Evolutionary conservation across 768 basidiomycete species (phyloP).

Genomic region (Boletus pseudopeckii): DNA sequence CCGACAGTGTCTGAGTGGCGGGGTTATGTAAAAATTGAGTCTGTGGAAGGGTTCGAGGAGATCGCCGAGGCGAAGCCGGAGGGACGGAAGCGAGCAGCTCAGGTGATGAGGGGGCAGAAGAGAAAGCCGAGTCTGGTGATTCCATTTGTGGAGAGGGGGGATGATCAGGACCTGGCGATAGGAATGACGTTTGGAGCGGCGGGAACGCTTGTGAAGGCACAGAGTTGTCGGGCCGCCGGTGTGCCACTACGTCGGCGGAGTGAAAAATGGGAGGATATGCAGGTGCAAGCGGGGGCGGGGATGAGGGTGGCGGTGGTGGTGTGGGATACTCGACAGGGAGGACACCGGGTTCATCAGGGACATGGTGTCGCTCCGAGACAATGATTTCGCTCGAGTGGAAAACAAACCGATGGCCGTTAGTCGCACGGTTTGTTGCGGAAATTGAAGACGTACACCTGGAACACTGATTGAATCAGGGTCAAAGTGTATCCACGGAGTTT

Average conservation of each 20-base stretch:
- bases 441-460: conserved; percentile 70
- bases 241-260: conserved; percentile 27
- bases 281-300: conserved; percentile 30
- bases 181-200: conserved; percentile 17
- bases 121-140: conserved; percentile 19
- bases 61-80: conserved; percentile 23
- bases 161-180: conserved; percentile 17
- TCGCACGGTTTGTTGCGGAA: conserved; percentile 61
- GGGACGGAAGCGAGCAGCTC: conserved; percentile 16
- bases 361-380: conserved; percentile 61
- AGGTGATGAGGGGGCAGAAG: conserved; percentile 26
- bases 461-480: conserved; percentile 42
- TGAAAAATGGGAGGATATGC: conserved; percentile 25
- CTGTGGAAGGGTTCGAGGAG: conserved; percentile 18
- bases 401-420: conserved; percentile 84
- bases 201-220: conserved; percentile 22
- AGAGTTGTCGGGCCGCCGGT: conserved; percentile 6
- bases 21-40: conserved; percentile 10
- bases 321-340: conserved; percentile 40
- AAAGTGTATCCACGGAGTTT: conserved; percentile 3
- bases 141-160: conserved; percentile 23
- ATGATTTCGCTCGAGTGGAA: conserved; percentile 73
- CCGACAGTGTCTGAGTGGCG: conserved; percentile 9
- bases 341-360: conserved; percentile 62
- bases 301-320: conserved; percentile 30